Base-by-base conservation (phyloP, 2,329 filamentous ascomycete species). In the Tympanopsis confertula region DNA sequence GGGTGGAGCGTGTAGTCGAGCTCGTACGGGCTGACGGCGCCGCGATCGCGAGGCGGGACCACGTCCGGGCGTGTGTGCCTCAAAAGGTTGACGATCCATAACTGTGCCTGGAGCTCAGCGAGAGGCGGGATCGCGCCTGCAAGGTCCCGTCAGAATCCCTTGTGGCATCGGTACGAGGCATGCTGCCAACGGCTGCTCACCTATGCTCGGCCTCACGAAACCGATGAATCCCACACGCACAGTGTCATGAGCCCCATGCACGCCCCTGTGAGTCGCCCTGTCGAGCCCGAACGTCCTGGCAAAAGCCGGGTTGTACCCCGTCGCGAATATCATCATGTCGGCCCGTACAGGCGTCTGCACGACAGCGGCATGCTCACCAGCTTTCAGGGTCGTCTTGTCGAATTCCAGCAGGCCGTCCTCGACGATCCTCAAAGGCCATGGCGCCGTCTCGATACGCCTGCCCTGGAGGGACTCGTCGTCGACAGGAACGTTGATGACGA, bases 221-320 rank as follows among this genome's bases (percentile, higher is more conserved):
- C 66, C 66, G 36, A 69, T 63, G 43, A 63, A 69, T 3, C 55
- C 63, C 0, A 68, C 44, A 0, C 54, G 54, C 2, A 61, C 50
- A 22, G 65, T 56, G 3, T 50, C 50, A n/a, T n/a, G n/a, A 3
- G 47, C 39, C 19, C 52, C 56, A 50, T 75, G 77, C 35, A 79
- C 59, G 14, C 66, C 59, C n/a, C 71, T 65, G 13, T 75, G 65
- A 41, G 67, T 63, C 15, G 62, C 53, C 35, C 73, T 63, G 35
- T 63, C 51, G 5, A 68, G 62, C 4, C 52, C 56, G 44, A 68
- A 69, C n/a, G n/a, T n/a, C n/a, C n/a, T n/a, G 0, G 45, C 47
- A 35, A 69, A 66, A 2, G 50, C 47, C 18, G 59, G 56, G 1
- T 47, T 50, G 44, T 70, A 71, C 0, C 67, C 68, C 0, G 68